Evolutionary conservation across 2,329 filamentous ascomycete genomes (phyloP), one percentile per base, ranked within the genome.

Genomic region (Fusarium veterinarium): DNA sequence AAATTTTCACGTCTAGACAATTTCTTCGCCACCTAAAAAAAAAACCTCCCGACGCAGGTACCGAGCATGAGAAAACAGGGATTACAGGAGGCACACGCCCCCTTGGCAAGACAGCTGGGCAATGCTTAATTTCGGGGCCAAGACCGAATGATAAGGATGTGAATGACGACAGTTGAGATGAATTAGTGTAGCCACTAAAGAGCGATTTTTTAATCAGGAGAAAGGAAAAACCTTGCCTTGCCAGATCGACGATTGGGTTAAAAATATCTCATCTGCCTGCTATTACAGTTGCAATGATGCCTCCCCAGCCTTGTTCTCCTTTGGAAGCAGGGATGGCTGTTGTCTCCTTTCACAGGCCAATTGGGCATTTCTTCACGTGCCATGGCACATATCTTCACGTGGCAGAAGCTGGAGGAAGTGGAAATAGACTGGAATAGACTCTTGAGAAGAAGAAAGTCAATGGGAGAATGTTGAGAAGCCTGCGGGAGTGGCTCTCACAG

Each of bases 121-220:
- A 53, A 69, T 64, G 65, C 65, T 58, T 69, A 61, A 70, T 70
- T 70, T 67, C 38, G 38, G 37, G 41, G 60, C 60, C 66, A 69
- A 69, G 67, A 12, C 37, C 38, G 31, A 61, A 42, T 53, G 48
- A 53, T 35, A 52, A 38, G 49, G 28, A 58, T 35, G 40, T 42
- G 41, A 35, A 62, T 53, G 63, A 46, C 38, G 46, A 48, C 20
- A 33, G 37, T 41, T 66, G 49, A 35, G 53, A 67, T 42, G 64
- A 55, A 64, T 44, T 64, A 65, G 60, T 46, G 48, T 19, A 28
- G 40, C n/a, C 56, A 46, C 62, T 67, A 49, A 14, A 59, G 51
- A 59, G 25, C 30, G 52, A 41, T 38, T 57, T 61, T 61, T 41
- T 33, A 59, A 59, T 62, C 44, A 31, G 33, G 35, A 33, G 42